These are phyloP conservation scores for Scalesia atractyloides DNA, from an alignment of 129 eudicot genomes.

Conservation along the genomic window DNA sequence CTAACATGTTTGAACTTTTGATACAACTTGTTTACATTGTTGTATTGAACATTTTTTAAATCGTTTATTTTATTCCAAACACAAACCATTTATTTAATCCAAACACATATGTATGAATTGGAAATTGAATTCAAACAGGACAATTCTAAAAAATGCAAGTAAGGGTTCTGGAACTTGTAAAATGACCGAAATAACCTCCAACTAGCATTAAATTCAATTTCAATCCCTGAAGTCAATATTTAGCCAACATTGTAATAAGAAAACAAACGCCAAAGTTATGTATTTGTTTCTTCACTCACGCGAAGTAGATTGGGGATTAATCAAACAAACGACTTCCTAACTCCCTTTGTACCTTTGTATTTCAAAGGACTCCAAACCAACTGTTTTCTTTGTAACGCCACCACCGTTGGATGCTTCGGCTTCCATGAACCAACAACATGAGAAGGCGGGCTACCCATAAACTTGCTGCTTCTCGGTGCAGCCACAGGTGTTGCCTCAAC, in stretches of 20 bases:
- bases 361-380: slow-evolving; percentile 85
- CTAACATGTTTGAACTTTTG: no score
- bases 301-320: background rate
- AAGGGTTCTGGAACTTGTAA: background rate
- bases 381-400: slow-evolving; percentile 68
- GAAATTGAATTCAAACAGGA: background rate
- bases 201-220: slow-evolving; percentile 3
- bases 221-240: background rate
- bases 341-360: slow-evolving; percentile 43
- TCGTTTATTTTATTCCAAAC: no score
- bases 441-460: slow-evolving; percentile 78
- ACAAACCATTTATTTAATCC: no score
- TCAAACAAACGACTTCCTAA: slow-evolving; percentile 52
- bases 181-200: background rate
- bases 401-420: slow-evolving; percentile 86
- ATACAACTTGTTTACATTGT: no score
- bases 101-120: background rate
- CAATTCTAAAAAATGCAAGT: background rate
- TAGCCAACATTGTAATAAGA: background rate
- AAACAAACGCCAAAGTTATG: background rate
- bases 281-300: background rate
- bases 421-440: slow-evolving; percentile 70
- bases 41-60: no score
- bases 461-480: slow-evolving; percentile 61
- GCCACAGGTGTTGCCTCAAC: slow-evolving; percentile 56